A percentile compares a stretch with the other conserved stretches of the same genome.
Conservation (phyloP, 1,284 basidiomycete species). For the Prillingera fragicola region DNA sequence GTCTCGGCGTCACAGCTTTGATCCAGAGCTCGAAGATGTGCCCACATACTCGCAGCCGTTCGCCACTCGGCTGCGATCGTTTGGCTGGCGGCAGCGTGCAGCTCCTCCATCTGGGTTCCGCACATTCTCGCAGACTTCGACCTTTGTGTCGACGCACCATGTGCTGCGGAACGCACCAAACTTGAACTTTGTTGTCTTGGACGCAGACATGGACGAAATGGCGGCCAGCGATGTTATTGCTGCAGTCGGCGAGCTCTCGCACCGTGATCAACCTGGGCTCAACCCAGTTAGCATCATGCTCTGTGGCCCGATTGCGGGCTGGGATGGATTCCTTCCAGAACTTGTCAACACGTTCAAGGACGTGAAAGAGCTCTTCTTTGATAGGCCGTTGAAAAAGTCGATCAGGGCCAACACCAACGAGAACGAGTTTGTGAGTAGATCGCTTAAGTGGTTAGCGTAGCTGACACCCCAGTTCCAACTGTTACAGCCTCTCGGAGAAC, state of each 20-base stretch:
- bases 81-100: constrained; percentile 43
- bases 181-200: constrained; percentile 39
- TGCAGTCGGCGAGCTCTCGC: constrained; percentile 25
- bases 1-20: no score
- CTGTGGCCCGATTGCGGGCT: constrained; percentile 40
- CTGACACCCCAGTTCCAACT: constrained; percentile 22
- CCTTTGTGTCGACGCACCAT: constrained; percentile 37
- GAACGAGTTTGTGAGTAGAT: constrained; percentile 28
- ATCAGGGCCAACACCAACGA: constrained; percentile 19
- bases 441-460: no score
- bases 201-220: constrained; percentile 39
- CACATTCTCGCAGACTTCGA: constrained; percentile 30
- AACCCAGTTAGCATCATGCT: constrained; percentile 34
- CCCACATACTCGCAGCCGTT: constrained; percentile 20
- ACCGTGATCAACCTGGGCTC: constrained; percentile 19
- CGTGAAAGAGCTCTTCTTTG: constrained; percentile 43
- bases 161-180: constrained; percentile 33
- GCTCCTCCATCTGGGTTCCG: constrained; percentile 27
- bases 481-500: constrained; percentile 23
- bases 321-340: constrained; percentile 33
- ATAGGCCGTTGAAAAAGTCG: constrained; percentile 35
- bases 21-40: no score
- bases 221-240: constrained; percentile 26
- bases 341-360: constrained; percentile 29
- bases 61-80: constrained; percentile 29